Evolutionary conservation across 2,329 filamentous ascomycete genomes (phyloP).

Genomic region (Leptodontidium sp.): DNA sequence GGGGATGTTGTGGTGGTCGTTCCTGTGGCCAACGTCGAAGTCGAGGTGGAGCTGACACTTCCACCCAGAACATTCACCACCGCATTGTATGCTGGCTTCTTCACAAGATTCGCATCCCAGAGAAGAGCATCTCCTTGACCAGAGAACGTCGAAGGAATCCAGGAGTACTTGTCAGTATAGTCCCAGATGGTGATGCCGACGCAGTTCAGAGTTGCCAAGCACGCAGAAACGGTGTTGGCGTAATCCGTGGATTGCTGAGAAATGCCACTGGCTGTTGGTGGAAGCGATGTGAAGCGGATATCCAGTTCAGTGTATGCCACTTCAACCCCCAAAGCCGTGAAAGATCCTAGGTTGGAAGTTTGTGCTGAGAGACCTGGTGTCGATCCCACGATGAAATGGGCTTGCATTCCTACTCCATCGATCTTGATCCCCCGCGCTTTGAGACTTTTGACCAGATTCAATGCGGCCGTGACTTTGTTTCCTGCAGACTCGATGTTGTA

Average conservation of each 20-base stretch:
- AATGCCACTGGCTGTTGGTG: constrained; percentile 52
- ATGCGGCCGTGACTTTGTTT: constrained; percentile 55
- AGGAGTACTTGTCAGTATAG: constrained; percentile 48
- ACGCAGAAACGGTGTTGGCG: constrained; percentile 43
- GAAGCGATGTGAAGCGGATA: constrained; percentile 58
- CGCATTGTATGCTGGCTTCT: constrained; percentile 54
- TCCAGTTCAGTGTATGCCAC: constrained; percentile 71
- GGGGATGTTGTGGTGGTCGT: constrained; percentile 4
- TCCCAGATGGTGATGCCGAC: constrained; percentile 47
- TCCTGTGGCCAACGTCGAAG: constrained; percentile 12
- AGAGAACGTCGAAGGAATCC: constrained; percentile 53
- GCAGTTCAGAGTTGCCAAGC: constrained; percentile 37
- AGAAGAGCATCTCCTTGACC: constrained; percentile 53
- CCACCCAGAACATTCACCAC: constrained; percentile 47
- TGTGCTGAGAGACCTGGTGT: constrained; percentile 56
- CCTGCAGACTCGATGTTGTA: constrained; percentile 68
- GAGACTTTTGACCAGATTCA: constrained; percentile 55
- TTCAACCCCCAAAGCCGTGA: constrained; percentile 61
- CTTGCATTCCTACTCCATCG: constrained; percentile 69
- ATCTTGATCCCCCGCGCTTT: constrained; percentile 61
- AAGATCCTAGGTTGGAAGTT: constrained; percentile 57
- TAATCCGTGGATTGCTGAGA: constrained; percentile 60
- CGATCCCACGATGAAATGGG: constrained; percentile 65
- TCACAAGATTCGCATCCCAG: constrained; percentile 53
- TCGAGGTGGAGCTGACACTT: neutral